Conservation (phyloP, 2,329 filamentous ascomycete species). For the Beauveria scarabaeidicola region DNA sequence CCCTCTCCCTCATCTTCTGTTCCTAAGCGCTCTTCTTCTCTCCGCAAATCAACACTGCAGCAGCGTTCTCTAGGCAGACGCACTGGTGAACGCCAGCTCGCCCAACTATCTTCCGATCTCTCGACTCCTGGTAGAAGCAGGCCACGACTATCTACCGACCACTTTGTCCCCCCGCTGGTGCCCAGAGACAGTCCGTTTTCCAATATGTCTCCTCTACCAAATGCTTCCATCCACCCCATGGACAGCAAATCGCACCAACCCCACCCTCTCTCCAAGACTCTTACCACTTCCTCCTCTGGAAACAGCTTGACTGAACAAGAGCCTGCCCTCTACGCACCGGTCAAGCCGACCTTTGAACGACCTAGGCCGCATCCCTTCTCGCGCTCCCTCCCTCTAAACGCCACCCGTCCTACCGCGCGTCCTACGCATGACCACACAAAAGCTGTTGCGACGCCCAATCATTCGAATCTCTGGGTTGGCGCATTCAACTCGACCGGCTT, state of each 20-base stretch:
- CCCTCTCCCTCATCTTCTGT: constrained; percentile 44
- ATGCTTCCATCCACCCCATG: constrained; percentile 43
- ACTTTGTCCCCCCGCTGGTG: constrained; percentile 57
- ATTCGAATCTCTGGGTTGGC: constrained; percentile 54
- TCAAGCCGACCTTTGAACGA: constrained; percentile 19
- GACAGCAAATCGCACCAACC: constrained; percentile 45
- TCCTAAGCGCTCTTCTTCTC: constrained; percentile 63
- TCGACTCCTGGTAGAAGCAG: constrained; percentile 53
- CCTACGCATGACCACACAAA: constrained; percentile 22
- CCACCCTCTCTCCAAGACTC: constrained; percentile 77
- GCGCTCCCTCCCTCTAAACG: constrained; percentile 30
- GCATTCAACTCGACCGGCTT: constrained; percentile 93
- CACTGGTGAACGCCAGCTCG: constrained; percentile 47
- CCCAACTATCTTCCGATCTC: constrained; percentile 43
- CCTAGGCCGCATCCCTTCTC: constrained; percentile 28
- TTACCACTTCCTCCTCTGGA: constrained; percentile 79
- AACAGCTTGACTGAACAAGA: constrained; percentile 66
- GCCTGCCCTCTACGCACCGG: constrained; percentile 30
- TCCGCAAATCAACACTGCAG: constrained; percentile 80
- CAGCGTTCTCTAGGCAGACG: constrained; percentile 64
- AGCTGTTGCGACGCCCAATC: constrained; percentile 37
- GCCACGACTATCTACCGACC: constrained; percentile 70
- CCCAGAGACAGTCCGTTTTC: constrained; percentile 58
- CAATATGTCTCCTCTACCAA: constrained; percentile 41
- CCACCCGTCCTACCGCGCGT: constrained; percentile 26